These are phyloP conservation scores for Colletotrichum coccodes DNA, from an alignment of 2,329 filamentous ascomycete genomes.

Conservation along the genomic window DNA sequence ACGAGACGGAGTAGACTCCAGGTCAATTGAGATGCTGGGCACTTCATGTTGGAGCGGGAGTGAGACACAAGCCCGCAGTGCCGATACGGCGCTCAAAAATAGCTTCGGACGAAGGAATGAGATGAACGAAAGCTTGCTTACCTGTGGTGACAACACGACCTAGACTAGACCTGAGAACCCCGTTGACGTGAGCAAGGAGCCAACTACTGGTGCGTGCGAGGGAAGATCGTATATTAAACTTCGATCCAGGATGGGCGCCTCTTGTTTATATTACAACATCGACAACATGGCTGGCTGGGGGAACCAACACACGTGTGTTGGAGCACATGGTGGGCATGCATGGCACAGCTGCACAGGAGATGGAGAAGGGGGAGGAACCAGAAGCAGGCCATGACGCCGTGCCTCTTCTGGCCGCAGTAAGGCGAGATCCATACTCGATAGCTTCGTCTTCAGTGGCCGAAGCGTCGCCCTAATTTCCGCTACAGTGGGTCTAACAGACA, in stretches of 20 bases:
- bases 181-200: slow-evolving; percentile 11
- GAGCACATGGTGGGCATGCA: slow-evolving; percentile 4
- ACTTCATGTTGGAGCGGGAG: not conserved
- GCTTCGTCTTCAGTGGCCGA: slow-evolving; percentile 15
- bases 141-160: slow-evolving; percentile 10
- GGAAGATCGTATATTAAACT: not conserved
- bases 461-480: slow-evolving; percentile 22
- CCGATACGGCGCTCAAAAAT: not conserved
- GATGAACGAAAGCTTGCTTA: not conserved
- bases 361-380: not conserved
- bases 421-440: slow-evolving; percentile 12
- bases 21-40: not conserved
- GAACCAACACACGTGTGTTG: slow-evolving; percentile 3
- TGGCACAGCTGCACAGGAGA: not conserved
- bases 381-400: slow-evolving; percentile 3
- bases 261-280: slow-evolving; percentile 21
- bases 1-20: not conserved
- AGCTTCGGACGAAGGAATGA: not conserved
- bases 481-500: slow-evolving; percentile 15
- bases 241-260: not conserved
- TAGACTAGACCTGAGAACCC: not conserved
- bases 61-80: not conserved
- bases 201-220: slow-evolving; percentile 14
- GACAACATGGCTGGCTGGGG: not conserved
- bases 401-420: slow-evolving; percentile 8